Evolutionary conservation across 176 grass and related monocot genomes (phyloP).

Genomic region (Paspalum vaginatum): DNA sequence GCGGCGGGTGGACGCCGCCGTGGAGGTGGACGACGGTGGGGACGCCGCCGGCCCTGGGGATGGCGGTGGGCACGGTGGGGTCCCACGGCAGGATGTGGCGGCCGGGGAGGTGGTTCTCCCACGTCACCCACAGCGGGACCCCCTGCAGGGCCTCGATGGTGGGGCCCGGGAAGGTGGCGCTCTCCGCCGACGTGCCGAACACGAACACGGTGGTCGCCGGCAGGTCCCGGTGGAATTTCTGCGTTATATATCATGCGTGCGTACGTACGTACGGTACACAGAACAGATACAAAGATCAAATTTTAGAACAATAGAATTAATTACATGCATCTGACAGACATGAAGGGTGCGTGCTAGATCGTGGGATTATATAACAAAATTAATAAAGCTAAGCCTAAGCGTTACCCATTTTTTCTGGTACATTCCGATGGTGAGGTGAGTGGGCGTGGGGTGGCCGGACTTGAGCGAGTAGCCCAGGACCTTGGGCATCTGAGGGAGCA

Average conservation of each 20-base stretch:
- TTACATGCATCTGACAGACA: no score
- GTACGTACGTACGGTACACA: no score
- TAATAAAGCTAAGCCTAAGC: no score
- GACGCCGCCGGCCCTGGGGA: constrained; percentile 55
- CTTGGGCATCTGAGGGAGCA: constrained; percentile 74
- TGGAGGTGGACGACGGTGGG: constrained; percentile 83
- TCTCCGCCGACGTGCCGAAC: constrained; percentile 40
- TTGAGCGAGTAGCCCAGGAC: constrained; percentile 55
- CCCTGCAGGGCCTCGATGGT: constrained; percentile 68
- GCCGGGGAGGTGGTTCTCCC: constrained; percentile 66
- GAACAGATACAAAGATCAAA: not conserved
- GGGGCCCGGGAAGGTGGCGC: constrained; percentile 65
- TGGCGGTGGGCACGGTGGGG: constrained; percentile 57
- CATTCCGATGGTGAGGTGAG: constrained; percentile 72
- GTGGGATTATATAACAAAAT: not conserved
- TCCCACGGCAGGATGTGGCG: constrained; percentile 82
- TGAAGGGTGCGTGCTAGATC: not conserved
- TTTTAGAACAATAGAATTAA: not conserved
- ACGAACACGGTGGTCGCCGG: constrained; percentile 72
- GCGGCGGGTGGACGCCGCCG: constrained; percentile 58
- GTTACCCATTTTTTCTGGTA: constrained; percentile 66
- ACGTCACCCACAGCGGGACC: constrained; percentile 58
- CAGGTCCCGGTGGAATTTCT: constrained; percentile 88
- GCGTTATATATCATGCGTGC: not conserved
- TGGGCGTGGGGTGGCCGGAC: constrained; percentile 36